Evolutionary conservation across 2,329 filamentous ascomycete species (phyloP), one percentile per base, ranked within the genome.

Genomic region (Xylaria digitata): DNA sequence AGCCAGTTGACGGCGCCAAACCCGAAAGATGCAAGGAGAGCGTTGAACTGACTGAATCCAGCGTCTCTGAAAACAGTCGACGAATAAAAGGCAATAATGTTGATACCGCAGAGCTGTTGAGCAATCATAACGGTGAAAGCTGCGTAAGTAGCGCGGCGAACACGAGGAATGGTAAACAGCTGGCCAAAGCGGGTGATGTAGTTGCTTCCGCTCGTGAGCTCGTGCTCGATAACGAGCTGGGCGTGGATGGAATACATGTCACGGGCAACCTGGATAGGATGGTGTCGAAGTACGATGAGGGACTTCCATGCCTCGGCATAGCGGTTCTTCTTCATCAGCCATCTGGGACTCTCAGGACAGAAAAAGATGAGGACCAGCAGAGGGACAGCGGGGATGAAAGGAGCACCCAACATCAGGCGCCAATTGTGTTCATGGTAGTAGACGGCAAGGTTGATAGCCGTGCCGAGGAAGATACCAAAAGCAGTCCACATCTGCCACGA

Each of bases 51-150:
- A 48, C 66, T 78, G 42, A 87, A 86, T 4, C 89, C 89, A 1
- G 89, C 85, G 0, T 89, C 77, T 37, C 77, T 72, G 73, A 89
- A 89, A 17, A 89, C 82, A 5, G 88, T 89, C 0, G 88, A 89
- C 0, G 87, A 90, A 78, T 94, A 93, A 77, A 93, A 93, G 0
- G 90, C 89, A 62, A 93, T 90, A 63, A 93, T 91, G 75, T 92
- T 92, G 77, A 91, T 85, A 58, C 79, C 86, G 72, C 89, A 91
- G 85, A 91, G 89, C 77, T 92, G 89, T 77, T 92, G 90, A 0
- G 88, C 89, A 73, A 92, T 89, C 93, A 96, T 96, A 71, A 95
- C 92, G 1, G 89, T 88, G 70, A 89, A 92, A 0, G 92, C 91
- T 6, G 92, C 93, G 34, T 92, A 83, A 3, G 89, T 94, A 2